A percentile compares a stretch with the other conserved stretches of the same genome.
Evolutionary conservation across 2,329 filamentous ascomycete genomes (phyloP).

Genomic region (Sclerotinia glacialis): DNA sequence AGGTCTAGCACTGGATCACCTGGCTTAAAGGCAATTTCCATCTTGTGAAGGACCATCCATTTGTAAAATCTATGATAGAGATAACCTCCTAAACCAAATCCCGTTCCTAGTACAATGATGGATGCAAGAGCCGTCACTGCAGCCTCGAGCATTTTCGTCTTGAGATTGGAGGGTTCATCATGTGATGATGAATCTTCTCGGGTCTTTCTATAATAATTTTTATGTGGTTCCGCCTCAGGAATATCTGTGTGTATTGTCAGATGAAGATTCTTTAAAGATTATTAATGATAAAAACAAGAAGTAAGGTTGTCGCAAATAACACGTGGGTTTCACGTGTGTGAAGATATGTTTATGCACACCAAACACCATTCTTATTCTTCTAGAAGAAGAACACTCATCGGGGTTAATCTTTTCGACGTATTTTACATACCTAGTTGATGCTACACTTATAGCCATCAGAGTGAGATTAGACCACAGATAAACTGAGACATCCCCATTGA

Average conservation of each 20-base stretch:
- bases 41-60: conserved; percentile 83
- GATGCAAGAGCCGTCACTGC: conserved; percentile 75
- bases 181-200: neutral
- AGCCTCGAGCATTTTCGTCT: conserved; percentile 66
- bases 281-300: neutral
- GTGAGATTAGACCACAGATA: neutral
- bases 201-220: neutral
- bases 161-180: conserved; percentile 22
- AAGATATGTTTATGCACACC: neutral
- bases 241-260: neutral
- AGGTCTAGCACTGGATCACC: conserved; percentile 87
- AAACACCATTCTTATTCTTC: conserved; percentile 4
- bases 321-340: neutral
- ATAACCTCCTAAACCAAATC: conserved; percentile 66
- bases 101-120: conserved; percentile 66
- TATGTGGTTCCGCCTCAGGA: neutral
- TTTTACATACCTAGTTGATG: neutral
- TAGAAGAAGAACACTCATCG: neutral
- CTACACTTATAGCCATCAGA: neutral
- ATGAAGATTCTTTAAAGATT: neutral
- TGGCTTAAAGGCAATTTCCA: conserved; percentile 85
- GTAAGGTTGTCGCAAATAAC: neutral
- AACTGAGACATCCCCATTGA: conserved; percentile 9
- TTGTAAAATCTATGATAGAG: conserved; percentile 85
- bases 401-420: neutral